A percentile compares a stretch with the other conserved stretches of the same genome.
These are phyloP conservation scores for Phaeodactylum tricornutum DNA, from an alignment of 108 stramenopile genomes.

Conservation along the genomic window DNA sequence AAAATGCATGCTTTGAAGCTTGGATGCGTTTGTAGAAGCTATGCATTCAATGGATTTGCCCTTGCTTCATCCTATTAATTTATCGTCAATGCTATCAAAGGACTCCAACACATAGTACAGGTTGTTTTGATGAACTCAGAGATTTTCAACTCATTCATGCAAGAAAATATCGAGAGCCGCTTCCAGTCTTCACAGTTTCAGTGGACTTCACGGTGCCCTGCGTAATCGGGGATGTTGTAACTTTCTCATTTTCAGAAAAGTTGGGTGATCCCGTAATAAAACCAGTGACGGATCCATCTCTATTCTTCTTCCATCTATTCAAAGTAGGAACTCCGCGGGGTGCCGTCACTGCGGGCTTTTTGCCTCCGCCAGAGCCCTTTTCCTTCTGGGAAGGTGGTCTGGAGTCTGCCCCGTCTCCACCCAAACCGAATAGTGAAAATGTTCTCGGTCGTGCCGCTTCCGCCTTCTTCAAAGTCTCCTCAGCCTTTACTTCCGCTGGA, in stretches of 20 bases:
- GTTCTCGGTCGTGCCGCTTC: constrained; percentile 18
- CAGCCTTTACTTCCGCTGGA: constrained; percentile 4
- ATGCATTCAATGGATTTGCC: no score
- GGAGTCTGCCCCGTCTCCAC: constrained; percentile 3
- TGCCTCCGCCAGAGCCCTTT: background rate
- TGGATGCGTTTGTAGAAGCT: no score
- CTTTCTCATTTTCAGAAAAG: constrained; percentile 52
- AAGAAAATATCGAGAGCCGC: constrained; percentile 64
- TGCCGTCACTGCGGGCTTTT: constrained; percentile 9
- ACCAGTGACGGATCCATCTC: constrained; percentile 56
- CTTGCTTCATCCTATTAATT: no score
- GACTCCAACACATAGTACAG: no score
- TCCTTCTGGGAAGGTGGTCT: background rate
- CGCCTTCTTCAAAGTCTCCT: background rate
- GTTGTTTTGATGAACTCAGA: no score
- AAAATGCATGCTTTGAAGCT: no score
- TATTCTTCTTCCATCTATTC: constrained; percentile 42
- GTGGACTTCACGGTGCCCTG: constrained; percentile 42
- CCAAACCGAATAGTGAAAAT: constrained; percentile 33
- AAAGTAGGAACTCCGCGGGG: constrained; percentile 31
- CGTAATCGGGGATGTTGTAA: constrained; percentile 60
- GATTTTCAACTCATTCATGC: no score
- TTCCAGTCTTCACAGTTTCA: constrained; percentile 57
- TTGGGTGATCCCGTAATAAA: constrained; percentile 42
- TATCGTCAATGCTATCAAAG: no score